Conservation (phyloP, 2,329 filamentous ascomycete species). For the Scytalidium lignicola region DNA sequence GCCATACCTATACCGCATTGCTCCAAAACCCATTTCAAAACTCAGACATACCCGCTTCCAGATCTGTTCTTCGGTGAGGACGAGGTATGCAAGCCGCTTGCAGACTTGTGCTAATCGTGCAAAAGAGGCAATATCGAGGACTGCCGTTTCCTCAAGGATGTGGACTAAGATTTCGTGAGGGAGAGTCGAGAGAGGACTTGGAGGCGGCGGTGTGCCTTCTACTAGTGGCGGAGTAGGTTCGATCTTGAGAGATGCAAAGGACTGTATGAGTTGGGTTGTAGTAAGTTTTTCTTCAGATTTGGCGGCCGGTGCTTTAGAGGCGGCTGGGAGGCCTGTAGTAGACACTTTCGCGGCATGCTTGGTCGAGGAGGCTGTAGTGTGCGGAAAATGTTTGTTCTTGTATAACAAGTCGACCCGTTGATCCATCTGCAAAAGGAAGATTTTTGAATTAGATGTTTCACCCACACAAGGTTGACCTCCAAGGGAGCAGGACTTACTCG, state of each 20-base stretch:
- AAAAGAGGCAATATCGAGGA: constrained; percentile 72
- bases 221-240: constrained; percentile 61
- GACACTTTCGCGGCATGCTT: neutral
- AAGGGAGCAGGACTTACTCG: constrained; percentile 59
- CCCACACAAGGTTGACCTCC: neutral
- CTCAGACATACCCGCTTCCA: constrained; percentile 76
- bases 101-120: constrained; percentile 74
- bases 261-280: constrained; percentile 53
- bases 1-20: constrained; percentile 66
- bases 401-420: constrained; percentile 78
- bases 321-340: too few species aligned
- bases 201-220: constrained; percentile 65
- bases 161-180: constrained; percentile 83
- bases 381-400: constrained; percentile 85
- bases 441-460: constrained; percentile 8
- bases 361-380: constrained; percentile 46
- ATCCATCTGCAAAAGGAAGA: constrained; percentile 58
- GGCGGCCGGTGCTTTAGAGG: constrained; percentile 12
- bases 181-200: constrained; percentile 72
- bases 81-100: constrained; percentile 79
- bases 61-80: constrained; percentile 76
- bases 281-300: neutral
- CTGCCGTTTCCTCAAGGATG: constrained; percentile 67
- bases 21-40: constrained; percentile 68
- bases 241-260: constrained; percentile 69